These are phyloP conservation scores for Xylaria sp. DNA, from an alignment of 2,329 filamentous ascomycete genomes.

Conservation along the genomic window DNA sequence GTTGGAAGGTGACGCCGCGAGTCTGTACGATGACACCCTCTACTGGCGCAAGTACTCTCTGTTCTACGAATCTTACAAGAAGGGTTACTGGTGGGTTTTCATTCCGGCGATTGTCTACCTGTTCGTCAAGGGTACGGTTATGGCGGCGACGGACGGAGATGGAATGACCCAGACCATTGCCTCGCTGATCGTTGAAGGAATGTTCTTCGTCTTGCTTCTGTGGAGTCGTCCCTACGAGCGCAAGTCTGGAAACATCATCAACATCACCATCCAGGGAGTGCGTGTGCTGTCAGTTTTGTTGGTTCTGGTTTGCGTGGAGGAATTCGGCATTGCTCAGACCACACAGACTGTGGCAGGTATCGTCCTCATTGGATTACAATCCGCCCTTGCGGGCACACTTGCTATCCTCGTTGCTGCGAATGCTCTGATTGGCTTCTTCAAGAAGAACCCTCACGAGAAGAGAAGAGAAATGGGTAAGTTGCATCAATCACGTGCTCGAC, in stretches of 20 bases:
- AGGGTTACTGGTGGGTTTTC: slow-evolving; percentile 95
- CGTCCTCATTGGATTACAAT: slow-evolving; percentile 89
- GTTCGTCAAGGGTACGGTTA: slow-evolving; percentile 79
- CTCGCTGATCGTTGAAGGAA: slow-evolving; percentile 72
- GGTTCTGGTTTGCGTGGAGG: slow-evolving; percentile 88
- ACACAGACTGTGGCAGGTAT: slow-evolving; percentile 92
- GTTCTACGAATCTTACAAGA: slow-evolving; percentile 95
- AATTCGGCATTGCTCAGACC: slow-evolving; percentile 82
- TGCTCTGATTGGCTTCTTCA: slow-evolving; percentile 73
- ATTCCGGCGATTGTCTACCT: slow-evolving; percentile 84
- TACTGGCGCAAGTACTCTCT: slow-evolving; percentile 93
- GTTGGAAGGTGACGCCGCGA: slow-evolving; percentile 64
- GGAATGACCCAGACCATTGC: slow-evolving; percentile 75
- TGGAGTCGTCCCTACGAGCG: slow-evolving; percentile 85
- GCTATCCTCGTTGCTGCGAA: slow-evolving; percentile 88
- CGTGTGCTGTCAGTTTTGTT: slow-evolving; percentile 83
- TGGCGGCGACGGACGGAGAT: slow-evolving; percentile 80
- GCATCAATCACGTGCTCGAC: slow-evolving; percentile 4
- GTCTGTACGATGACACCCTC: slow-evolving; percentile 81
- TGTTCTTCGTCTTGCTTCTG: slow-evolving; percentile 73
- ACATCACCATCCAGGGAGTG: slow-evolving; percentile 84
- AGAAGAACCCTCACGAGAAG: slow-evolving; percentile 84
- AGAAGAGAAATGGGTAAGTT: slow-evolving; percentile 77
- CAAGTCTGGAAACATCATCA: slow-evolving; percentile 85
- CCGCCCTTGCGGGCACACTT: slow-evolving; percentile 71